Conservation (phyloP, 768 basidiomycete genomes). For the Tylopilus vinaceipallidus region DNA sequence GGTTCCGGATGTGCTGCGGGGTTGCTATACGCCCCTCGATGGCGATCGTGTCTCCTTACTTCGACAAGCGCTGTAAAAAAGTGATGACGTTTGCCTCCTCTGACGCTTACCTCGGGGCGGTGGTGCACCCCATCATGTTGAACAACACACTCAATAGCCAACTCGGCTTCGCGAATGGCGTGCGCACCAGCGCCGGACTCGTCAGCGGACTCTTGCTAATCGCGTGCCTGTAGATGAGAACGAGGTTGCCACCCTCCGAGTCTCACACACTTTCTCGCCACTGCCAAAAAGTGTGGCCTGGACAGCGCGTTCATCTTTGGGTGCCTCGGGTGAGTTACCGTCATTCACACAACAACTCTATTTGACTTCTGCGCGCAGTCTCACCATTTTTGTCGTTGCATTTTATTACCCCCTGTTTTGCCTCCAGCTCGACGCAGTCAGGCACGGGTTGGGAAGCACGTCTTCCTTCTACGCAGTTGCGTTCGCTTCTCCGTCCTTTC, state of each 20-base stretch:
- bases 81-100: constrained; percentile 57
- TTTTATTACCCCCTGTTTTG: constrained; percentile 60
- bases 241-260: constrained; percentile 38
- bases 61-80: constrained; percentile 44
- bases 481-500: constrained; percentile 11
- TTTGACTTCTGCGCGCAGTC: constrained; percentile 10
- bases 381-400: constrained; percentile 36
- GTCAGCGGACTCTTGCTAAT: constrained; percentile 38
- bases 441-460: constrained; percentile 41
- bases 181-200: constrained; percentile 41
- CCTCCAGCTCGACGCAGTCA: constrained; percentile 53
- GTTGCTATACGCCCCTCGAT: constrained; percentile 47
- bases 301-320: constrained; percentile 30
- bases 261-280: constrained; percentile 19
- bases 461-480: constrained; percentile 61
- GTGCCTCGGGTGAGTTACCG: constrained; percentile 22
- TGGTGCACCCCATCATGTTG: constrained; percentile 61
- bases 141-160: constrained; percentile 44
- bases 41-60: constrained; percentile 53
- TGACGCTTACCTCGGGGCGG: constrained; percentile 57
- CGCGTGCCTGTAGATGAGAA: constrained; percentile 40
- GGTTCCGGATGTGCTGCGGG: constrained; percentile 49
- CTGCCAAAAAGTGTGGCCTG: constrained; percentile 20
- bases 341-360: neutral
- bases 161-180: constrained; percentile 45